Conservation (phyloP, 176 grass and related monocot genomes). For the Cenchrus fungigraminus region DNA sequence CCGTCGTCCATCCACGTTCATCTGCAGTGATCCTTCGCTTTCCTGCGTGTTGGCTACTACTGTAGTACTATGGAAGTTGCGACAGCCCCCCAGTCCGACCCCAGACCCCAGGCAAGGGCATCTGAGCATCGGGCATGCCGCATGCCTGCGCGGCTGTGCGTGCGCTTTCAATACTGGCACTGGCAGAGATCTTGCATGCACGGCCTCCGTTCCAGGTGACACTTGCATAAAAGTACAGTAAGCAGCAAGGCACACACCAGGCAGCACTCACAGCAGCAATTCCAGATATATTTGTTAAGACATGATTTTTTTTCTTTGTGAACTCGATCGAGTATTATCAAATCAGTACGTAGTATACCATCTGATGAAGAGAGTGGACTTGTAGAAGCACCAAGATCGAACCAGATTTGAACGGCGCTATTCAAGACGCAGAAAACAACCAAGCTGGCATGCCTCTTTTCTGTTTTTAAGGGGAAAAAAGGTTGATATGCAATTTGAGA, state of each 20-base stretch:
- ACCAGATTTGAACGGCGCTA: background rate
- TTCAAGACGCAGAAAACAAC: background rate
- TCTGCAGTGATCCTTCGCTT: background rate
- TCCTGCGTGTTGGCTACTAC: background rate
- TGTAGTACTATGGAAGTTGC: background rate
- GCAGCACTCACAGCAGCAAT: background rate
- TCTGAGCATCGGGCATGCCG: background rate
- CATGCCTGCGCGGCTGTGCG: background rate
- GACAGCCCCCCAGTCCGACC: too few species aligned
- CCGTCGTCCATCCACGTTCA: slow-evolving; percentile 36
- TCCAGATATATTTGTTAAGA: too few species aligned
- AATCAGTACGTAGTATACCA: background rate
- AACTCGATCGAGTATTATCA: background rate
- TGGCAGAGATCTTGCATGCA: slow-evolving; percentile 32
- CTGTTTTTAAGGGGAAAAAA: background rate
- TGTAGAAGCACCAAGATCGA: background rate
- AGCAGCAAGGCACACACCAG: background rate
- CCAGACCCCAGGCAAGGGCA: background rate
- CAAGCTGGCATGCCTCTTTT: background rate
- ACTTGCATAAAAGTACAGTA: slow-evolving; percentile 25
- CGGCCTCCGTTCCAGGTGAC: slow-evolving; percentile 35
- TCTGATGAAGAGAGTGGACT: background rate
- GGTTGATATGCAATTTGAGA: background rate
- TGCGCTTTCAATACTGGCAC: background rate
- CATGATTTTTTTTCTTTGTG: too few species aligned